Percentiles rank a stretch among this genome's conserved stretches.
Conservation (phyloP, 306 rosid species). For the Calophaca sinica region DNA sequence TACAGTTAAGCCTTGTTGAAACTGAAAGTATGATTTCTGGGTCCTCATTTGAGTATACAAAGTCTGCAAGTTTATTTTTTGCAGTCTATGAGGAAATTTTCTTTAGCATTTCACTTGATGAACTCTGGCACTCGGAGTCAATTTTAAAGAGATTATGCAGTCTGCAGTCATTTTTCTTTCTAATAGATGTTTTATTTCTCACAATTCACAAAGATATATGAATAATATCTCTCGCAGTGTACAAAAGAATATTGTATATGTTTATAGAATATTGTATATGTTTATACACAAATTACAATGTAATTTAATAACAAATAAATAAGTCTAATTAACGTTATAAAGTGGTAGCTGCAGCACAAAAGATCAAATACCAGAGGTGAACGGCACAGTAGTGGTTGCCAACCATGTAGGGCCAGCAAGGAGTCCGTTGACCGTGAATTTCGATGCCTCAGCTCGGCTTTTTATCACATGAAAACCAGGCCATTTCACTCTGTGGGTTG, state of each 20-base stretch:
- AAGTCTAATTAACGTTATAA: background rate
- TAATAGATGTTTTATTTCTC: too few relatives aligned
- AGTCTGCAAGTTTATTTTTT: too few relatives aligned
- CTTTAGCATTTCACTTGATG: too few relatives aligned
- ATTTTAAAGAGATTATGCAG: too few relatives aligned
- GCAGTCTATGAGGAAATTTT: too few relatives aligned
- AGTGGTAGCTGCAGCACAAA: background rate
- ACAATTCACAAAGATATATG: background rate
- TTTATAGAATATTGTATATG: too few relatives aligned
- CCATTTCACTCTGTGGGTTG: slow-evolving; percentile 63
- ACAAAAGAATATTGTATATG: slow-evolving; percentile 37
- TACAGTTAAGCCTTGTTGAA: too few relatives aligned
- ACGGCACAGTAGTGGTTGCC: slow-evolving; percentile 71
- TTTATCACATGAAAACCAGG: slow-evolving; percentile 67
- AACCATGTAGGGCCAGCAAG: slow-evolving; percentile 72
- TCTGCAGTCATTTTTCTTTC: too few relatives aligned
- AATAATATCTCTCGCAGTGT: background rate
- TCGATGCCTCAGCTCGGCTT: slow-evolving; percentile 52
- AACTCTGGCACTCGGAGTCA: too few relatives aligned
- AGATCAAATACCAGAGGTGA: slow-evolving; percentile 49
- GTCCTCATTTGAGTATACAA: too few relatives aligned
- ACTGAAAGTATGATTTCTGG: too few relatives aligned
- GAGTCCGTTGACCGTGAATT: slow-evolving; percentile 59
- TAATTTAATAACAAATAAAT: background rate
- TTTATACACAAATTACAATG: background rate